Conservation (phyloP, 2,329 filamentous ascomycete species). For the Colletotrichum sp. region DNA sequence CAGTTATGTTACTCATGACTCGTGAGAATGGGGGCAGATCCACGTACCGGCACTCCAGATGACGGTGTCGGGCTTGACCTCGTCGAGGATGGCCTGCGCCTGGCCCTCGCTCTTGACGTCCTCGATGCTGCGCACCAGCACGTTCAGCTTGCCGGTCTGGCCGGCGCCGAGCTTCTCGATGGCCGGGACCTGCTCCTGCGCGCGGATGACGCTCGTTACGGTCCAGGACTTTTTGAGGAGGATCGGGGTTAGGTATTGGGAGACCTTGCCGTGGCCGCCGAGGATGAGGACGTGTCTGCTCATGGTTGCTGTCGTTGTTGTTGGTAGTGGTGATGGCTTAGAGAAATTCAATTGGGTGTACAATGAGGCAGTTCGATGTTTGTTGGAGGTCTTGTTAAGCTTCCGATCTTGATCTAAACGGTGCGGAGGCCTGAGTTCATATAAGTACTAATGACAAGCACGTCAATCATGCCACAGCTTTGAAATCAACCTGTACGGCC, state of each 20-base stretch:
- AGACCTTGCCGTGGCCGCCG: conserved; percentile 82
- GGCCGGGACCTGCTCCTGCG: conserved; percentile 67
- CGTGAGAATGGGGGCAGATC: not conserved
- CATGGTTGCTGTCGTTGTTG: conserved; percentile 20
- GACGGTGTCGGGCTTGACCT: conserved; percentile 68
- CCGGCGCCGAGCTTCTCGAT: conserved; percentile 67
- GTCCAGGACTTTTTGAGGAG: conserved; percentile 77
- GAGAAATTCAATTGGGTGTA: not conserved
- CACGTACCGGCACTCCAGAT: conserved; percentile 69
- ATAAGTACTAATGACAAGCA: not conserved
- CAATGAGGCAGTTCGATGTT: not conserved
- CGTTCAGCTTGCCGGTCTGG: conserved; percentile 67
- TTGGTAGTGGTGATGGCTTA: not conserved
- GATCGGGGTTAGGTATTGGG: conserved; percentile 76
- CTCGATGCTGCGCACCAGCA: conserved; percentile 73
- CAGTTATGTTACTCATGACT: not conserved
- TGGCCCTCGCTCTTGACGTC: conserved; percentile 69
- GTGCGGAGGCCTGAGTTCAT: not conserved
- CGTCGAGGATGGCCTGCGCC: conserved; percentile 66
- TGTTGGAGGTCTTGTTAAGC: not conserved
- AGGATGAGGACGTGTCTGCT: conserved; percentile 70
- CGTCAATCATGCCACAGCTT: not conserved
- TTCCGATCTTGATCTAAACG: not conserved
- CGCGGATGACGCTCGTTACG: conserved; percentile 80
- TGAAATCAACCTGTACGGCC: not conserved